A percentile compares a stretch with the other conserved stretches of the same genome.
Evolutionary conservation across 768 basidiomycete genomes (phyloP).

Genomic region (Pulveroboletus sp.): DNA sequence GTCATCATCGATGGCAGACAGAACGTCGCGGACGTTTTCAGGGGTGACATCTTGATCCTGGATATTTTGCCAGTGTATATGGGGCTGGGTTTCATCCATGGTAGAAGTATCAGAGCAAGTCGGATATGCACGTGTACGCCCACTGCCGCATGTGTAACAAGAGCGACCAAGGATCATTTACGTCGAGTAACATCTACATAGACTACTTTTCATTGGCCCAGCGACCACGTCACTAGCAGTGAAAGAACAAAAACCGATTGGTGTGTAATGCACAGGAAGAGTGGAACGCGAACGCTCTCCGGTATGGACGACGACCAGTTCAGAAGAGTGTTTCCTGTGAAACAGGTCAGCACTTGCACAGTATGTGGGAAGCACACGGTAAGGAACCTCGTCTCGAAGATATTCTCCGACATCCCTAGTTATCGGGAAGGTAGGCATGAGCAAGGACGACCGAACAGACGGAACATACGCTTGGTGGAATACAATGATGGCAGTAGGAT

Average conservation of each 20-base stretch:
- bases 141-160: neutral
- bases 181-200: slow-evolving; percentile 5
- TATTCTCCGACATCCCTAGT: slow-evolving; percentile 96
- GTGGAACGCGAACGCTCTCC: no score
- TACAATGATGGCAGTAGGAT: slow-evolving; percentile 94
- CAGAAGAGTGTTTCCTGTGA: slow-evolving; percentile 76
- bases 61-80: slow-evolving; percentile 52
- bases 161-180: neutral
- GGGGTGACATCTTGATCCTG: slow-evolving; percentile 54
- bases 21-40: slow-evolving; percentile 41
- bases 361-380: neutral
- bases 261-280: neutral
- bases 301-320: slow-evolving; percentile 12
- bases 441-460: neutral
- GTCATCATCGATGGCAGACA: slow-evolving; percentile 57
- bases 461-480: slow-evolving; percentile 87
- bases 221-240: slow-evolving; percentile 5
- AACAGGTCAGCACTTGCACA: slow-evolving; percentile 11
- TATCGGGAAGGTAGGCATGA: slow-evolving; percentile 1
- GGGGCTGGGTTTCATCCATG: slow-evolving; percentile 39
- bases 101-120: neutral
- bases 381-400: slow-evolving; percentile 84
- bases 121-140: slow-evolving; percentile 1
- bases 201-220: slow-evolving; percentile 27
- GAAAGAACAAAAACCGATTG: slow-evolving; percentile 42